Evolutionary conservation across 2,329 filamentous ascomycete species (phyloP).

Genomic region (Colletotrichum orchidophilum): DNA sequence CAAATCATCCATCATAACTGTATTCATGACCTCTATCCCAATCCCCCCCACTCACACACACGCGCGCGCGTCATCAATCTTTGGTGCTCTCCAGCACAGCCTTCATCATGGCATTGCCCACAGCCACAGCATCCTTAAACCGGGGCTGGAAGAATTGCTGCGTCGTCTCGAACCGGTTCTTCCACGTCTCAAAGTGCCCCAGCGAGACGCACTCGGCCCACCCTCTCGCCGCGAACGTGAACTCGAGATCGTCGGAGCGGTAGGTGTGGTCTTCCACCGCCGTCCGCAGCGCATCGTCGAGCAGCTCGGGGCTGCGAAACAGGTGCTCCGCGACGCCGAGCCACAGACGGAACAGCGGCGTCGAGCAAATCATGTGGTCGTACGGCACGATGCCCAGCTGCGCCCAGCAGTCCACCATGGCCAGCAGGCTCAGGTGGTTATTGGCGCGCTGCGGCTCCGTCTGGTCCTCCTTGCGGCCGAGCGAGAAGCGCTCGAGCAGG

Average conservation of each 20-base stretch:
- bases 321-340: constrained; percentile 97
- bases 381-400: constrained; percentile 93
- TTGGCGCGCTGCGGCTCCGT: constrained; percentile 72
- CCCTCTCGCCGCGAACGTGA: constrained; percentile 93
- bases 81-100: constrained; percentile 86
- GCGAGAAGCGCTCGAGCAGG: constrained; percentile 87
- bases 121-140: constrained; percentile 84
- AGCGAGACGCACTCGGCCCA: constrained; percentile 95
- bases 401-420: constrained; percentile 99
- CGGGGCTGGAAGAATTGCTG: constrained; percentile 91
- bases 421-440: constrained; percentile 91
- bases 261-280: constrained; percentile 92
- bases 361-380: constrained; percentile 99
- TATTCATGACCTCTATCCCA: neutral
- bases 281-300: constrained; percentile 86
- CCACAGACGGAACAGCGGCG: constrained; percentile 95
- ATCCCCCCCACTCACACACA: neutral
- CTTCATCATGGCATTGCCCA: constrained; percentile 98
- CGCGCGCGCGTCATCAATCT: constrained; percentile 7
- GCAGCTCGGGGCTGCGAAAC: constrained; percentile 82
- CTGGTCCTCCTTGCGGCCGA: constrained; percentile 72
- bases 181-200: constrained; percentile 92
- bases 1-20: neutral
- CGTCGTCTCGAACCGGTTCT: constrained; percentile 89
- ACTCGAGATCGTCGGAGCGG: constrained; percentile 94